phyloP scores from a whole-genome alignment of 108 stramenopile genomes.

The Cyclotella kingstonii region DNA sequence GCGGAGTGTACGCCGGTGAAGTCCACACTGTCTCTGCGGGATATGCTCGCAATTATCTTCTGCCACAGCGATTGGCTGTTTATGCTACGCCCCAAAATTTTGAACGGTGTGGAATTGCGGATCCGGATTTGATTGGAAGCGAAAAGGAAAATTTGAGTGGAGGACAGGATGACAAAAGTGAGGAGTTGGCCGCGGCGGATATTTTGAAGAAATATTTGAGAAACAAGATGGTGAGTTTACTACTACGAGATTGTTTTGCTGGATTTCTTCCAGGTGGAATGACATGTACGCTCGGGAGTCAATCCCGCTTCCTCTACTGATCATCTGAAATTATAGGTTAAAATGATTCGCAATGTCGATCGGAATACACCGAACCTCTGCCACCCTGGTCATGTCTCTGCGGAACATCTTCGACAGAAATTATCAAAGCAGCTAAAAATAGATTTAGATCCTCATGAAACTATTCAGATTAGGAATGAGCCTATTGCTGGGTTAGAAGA shows the following conservation, averaged over 20 bases:
- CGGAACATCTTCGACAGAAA: slow-evolving; percentile 62
- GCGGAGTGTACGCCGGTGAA: slow-evolving; percentile 64
- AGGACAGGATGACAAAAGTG: slow-evolving; percentile 26
- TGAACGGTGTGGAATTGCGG: slow-evolving; percentile 69
- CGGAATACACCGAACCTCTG: slow-evolving; percentile 50
- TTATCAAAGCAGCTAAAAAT: slow-evolving; percentile 81
- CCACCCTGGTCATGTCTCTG: slow-evolving; percentile 72
- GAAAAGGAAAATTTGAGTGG: slow-evolving; percentile 47
- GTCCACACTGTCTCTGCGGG: slow-evolving; percentile 79
- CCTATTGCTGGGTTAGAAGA: slow-evolving; percentile 47
- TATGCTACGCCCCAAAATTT: slow-evolving; percentile 84
- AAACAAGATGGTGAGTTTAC: slow-evolving; percentile 67
- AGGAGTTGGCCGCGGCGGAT: slow-evolving; percentile 72
- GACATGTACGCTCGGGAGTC: too few relatives aligned
- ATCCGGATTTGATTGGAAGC: slow-evolving; percentile 65
- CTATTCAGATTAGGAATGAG: slow-evolving; percentile 53
- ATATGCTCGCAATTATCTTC: slow-evolving; percentile 82
- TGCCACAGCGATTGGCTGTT: slow-evolving; percentile 72
- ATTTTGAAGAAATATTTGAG: slow-evolving; percentile 66
- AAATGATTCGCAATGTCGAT: slow-evolving; percentile 75
- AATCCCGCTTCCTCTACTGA: too few relatives aligned
- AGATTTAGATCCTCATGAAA: slow-evolving; percentile 76
- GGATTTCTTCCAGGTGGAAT: too few relatives aligned
- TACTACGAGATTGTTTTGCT: too few relatives aligned
- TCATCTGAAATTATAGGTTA: too few relatives aligned